These are phyloP conservation scores for Barnettozyma sp. DNA, from an alignment of 805 yeast genomes.

Conservation along the genomic window DNA sequence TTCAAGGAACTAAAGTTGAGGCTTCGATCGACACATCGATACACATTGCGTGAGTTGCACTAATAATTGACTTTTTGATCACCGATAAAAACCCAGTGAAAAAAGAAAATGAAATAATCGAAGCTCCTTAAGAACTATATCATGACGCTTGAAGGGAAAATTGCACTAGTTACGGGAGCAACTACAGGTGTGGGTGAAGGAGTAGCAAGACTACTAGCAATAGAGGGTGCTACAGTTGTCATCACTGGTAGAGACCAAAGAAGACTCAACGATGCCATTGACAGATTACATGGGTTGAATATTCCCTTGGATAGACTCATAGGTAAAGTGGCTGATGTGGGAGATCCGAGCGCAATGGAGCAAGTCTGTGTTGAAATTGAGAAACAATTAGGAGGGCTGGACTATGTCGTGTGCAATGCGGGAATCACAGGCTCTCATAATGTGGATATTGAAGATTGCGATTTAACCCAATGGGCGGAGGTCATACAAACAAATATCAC, in stretches of 20 bases:
- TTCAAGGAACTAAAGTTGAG: no score
- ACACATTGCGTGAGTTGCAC: no score
- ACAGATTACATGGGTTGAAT: not conserved
- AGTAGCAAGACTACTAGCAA: not conserved
- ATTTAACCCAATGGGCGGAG: not conserved
- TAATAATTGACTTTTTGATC: no score
- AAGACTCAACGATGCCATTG: not conserved
- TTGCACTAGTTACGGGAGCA: slow-evolving; percentile 1
- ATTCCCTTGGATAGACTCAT: not conserved
- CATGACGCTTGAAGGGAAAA: no score
- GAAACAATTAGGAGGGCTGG: not conserved
- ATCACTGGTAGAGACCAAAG: not conserved
- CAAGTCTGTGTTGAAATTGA: not conserved
- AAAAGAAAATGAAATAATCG: no score
- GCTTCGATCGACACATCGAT: no score
- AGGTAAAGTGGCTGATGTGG: not conserved
- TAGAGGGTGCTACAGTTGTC: not conserved
- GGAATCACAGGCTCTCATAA: slow-evolving; percentile 2
- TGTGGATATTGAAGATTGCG: not conserved
- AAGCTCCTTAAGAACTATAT: no score
- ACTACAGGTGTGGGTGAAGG: slow-evolving; percentile 1
- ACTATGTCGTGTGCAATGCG: slow-evolving; percentile 1
- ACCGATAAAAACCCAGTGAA: no score
- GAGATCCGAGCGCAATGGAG: not conserved
- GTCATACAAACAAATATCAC: slow-evolving; percentile 3